These are phyloP conservation scores for Ceratobasidium papillatum DNA, from an alignment of 1,284 basidiomycete species.

Conservation along the genomic window DNA sequence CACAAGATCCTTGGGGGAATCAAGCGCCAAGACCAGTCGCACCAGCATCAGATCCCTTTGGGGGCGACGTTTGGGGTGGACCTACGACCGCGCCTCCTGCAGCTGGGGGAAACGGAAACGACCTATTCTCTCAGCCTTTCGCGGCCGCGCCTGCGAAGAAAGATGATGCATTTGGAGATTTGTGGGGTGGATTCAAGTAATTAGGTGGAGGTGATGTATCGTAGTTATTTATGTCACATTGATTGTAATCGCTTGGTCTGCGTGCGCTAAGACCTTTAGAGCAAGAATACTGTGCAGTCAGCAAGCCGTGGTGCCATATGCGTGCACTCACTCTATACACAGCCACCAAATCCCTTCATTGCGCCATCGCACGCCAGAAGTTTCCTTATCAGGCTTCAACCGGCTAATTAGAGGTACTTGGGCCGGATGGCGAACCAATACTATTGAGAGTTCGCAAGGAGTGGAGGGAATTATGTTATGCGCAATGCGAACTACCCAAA, in stretches of 20 bases:
- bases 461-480: background rate
- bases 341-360: background rate
- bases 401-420: conserved; percentile 5
- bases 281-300: background rate
- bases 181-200: conserved; percentile 83
- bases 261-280: background rate
- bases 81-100: conserved; percentile 5
- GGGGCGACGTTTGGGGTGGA: conserved; percentile 37
- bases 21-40: conserved; percentile 13
- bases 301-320: background rate
- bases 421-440: background rate
- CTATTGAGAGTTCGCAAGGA: background rate
- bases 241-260: conserved; percentile 24
- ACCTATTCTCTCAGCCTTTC: conserved; percentile 35
- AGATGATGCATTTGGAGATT: conserved; percentile 79
- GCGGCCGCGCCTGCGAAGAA: conserved; percentile 59
- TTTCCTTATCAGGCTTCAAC: background rate
- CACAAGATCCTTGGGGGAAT: conserved; percentile 18
- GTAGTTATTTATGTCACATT: conserved; percentile 6
- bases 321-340: background rate
- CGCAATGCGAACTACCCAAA: background rate
- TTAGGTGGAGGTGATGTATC: conserved; percentile 12
- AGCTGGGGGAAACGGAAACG: conserved; percentile 17
- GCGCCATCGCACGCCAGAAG: conserved; percentile 26
- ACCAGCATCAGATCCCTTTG: conserved; percentile 24